phyloP scores from a whole-genome alignment of 306 rosid species.

The Vicia faba region DNA sequence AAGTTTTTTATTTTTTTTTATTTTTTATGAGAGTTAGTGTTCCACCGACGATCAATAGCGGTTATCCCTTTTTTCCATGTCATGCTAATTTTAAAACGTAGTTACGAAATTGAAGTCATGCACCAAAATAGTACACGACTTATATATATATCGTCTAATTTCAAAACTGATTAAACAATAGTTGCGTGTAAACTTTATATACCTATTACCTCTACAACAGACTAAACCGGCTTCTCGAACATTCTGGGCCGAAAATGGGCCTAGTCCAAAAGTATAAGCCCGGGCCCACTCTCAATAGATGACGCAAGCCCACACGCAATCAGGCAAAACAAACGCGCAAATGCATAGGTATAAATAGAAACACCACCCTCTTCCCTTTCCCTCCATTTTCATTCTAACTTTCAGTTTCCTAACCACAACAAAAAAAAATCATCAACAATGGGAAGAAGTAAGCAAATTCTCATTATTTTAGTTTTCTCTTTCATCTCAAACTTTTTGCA shows the following conservation, averaged over 20 bases:
- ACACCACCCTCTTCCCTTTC: not conserved
- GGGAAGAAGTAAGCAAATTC: slow-evolving; percentile 29
- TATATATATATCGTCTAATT: too few species aligned
- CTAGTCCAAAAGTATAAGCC: not conserved
- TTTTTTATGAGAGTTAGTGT: too few species aligned
- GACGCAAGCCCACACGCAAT: slow-evolving; percentile 25
- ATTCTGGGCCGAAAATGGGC: slow-evolving; percentile 18
- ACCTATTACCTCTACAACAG: not conserved
- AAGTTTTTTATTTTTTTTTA: too few species aligned
- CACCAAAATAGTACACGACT: too few species aligned
- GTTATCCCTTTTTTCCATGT: too few species aligned
- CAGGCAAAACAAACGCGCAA: slow-evolving; percentile 5
- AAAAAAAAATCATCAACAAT: not conserved
- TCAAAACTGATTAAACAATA: too few species aligned
- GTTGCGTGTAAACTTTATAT: too few species aligned
- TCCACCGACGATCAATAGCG: too few species aligned
- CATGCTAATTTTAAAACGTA: too few species aligned
- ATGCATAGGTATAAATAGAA: slow-evolving; percentile 14
- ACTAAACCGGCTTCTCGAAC: not conserved
- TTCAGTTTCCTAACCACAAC: not conserved
- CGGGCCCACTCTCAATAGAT: not conserved
- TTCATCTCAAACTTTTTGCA: not conserved
- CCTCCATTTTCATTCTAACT: not conserved
- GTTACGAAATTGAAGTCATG: too few species aligned
- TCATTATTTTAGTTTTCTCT: not conserved